phyloP scores from a whole-genome alignment of 1,139 yeast species.

The Scheffersomyces illinoinensis region DNA sequence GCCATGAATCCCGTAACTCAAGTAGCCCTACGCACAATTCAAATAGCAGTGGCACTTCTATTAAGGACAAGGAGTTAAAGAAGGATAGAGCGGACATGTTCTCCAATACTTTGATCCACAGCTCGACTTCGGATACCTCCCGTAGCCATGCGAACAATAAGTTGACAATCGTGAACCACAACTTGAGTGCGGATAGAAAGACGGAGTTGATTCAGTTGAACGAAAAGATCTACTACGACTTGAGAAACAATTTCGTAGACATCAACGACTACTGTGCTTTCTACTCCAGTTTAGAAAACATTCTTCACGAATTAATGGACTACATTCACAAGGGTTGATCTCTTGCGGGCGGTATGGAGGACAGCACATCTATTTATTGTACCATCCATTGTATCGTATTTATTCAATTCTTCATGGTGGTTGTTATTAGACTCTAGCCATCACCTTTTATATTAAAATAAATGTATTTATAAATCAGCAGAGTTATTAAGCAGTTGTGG shows the following conservation, averaged over 20 bases:
- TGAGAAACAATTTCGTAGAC: constrained; percentile 46
- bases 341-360: background rate
- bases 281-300: constrained; percentile 43
- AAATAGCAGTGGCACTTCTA: constrained; percentile 2
- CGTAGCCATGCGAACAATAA: background rate
- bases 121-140: background rate
- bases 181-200: constrained; percentile 10
- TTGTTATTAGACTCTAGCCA: background rate
- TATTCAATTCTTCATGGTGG: background rate
- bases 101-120: background rate
- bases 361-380: background rate
- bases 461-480: background rate
- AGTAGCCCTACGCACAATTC: background rate
- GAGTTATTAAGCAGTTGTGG: background rate
- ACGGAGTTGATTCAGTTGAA: constrained; percentile 35
- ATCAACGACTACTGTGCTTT: constrained; percentile 49
- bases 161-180: background rate
- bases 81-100: background rate
- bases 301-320: constrained; percentile 41
- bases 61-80: background rate
- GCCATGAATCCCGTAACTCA: background rate
- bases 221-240: constrained; percentile 43
- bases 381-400: background rate
- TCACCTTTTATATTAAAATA: background rate
- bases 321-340: constrained; percentile 22